A percentile compares a stretch with the other conserved stretches of the same genome.
These are phyloP conservation scores for Fraxinus nigra DNA, from an alignment of 305 asterid species.

Conservation along the genomic window DNA sequence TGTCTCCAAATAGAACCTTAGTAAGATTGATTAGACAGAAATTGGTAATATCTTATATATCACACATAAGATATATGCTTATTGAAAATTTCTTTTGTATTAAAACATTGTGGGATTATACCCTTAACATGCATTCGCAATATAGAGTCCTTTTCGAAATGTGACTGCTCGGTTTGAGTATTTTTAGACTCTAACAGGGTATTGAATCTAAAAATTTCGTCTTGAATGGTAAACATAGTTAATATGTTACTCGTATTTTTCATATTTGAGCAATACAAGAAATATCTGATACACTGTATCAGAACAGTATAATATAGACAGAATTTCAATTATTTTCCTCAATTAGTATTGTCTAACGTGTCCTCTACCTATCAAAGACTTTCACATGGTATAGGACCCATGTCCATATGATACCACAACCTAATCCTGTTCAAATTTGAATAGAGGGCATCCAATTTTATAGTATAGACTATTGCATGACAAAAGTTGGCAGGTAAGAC, in stretches of 20 bases:
- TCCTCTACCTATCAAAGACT: neutral
- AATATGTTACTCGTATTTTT: neutral
- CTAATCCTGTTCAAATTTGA: constrained; percentile 32
- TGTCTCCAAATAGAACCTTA: no score
- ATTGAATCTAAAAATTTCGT: neutral
- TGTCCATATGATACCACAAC: constrained; percentile 2
- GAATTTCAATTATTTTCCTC: no score
- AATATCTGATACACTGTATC: no score
- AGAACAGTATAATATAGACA: neutral
- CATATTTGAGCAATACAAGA: neutral
- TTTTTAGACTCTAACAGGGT: neutral
- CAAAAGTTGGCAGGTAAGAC: neutral
- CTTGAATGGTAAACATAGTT: no score
- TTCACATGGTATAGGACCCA: neutral
- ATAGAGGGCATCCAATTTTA: constrained; percentile 26
- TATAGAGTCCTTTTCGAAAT: neutral
- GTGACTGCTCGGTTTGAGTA: neutral
- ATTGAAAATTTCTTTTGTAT: neutral
- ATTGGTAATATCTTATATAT: no score
- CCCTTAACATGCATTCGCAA: neutral
- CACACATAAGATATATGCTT: no score
- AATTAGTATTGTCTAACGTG: neutral
- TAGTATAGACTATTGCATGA: constrained; percentile 8
- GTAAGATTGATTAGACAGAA: no score
- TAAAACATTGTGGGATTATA: neutral